A percentile compares a stretch with the other conserved stretches of the same genome.
Conservation (phyloP, 1,139 yeast genomes). For the Geotrichum europaeum region DNA sequence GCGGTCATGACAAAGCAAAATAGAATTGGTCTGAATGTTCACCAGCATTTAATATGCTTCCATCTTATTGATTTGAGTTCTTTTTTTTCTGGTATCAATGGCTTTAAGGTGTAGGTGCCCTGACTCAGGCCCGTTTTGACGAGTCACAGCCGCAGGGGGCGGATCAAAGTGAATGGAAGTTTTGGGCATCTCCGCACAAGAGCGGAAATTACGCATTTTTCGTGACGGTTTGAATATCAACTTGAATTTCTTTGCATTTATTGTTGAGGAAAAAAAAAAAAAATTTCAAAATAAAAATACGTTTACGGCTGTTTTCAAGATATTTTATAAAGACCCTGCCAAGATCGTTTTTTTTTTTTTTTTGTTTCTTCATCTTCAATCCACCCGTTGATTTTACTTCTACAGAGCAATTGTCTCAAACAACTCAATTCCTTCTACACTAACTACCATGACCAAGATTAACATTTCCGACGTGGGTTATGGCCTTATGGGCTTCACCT, state of each 20-base stretch:
- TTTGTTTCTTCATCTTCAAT: neutral
- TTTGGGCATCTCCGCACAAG: neutral
- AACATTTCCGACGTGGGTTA: conserved; percentile 38
- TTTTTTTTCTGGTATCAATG: too few species aligned
- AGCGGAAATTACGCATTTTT: neutral
- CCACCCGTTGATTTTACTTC: neutral
- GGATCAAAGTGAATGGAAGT: neutral
- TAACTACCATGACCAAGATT: neutral
- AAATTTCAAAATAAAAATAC: too few species aligned
- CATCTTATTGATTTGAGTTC: too few species aligned
- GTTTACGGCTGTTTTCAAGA: neutral
- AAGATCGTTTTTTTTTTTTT: neutral
- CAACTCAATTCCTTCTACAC: neutral
- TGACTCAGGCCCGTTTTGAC: too few species aligned
- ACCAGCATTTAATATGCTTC: too few species aligned
- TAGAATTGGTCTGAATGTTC: too few species aligned
- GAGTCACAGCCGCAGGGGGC: too few species aligned
- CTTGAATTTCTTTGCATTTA: too few species aligned
- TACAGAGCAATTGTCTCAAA: neutral
- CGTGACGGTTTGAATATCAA: too few species aligned
- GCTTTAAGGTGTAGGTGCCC: too few species aligned
- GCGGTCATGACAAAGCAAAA: too few species aligned
- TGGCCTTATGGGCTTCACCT: conserved; percentile 62
- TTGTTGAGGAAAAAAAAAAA: too few species aligned
- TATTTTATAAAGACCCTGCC: neutral